Evolutionary conservation across 345 rosid species (phyloP).

Genomic region (Linum trigynum): DNA sequence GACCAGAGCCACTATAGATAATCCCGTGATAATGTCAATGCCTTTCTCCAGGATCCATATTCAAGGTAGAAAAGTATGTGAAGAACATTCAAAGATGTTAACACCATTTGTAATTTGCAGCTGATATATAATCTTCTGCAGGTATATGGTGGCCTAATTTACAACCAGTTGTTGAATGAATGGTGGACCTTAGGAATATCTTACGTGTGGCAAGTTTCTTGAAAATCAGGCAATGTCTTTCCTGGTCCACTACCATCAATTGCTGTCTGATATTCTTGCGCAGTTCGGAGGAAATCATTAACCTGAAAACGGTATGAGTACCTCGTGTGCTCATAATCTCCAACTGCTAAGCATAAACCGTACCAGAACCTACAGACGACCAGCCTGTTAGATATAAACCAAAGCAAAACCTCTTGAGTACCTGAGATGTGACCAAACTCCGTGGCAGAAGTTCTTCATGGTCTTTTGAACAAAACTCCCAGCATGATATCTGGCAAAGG

Average conservation of each 20-base stretch:
- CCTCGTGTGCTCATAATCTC: background rate
- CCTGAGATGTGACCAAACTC: background rate
- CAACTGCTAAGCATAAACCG: background rate
- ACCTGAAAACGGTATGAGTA: background rate
- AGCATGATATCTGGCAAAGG: background rate
- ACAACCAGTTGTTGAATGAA: too few relatives aligned
- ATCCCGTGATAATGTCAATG: too few relatives aligned
- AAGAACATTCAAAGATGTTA: too few relatives aligned
- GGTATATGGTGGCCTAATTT: background rate
- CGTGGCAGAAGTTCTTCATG: slow-evolving; percentile 1
- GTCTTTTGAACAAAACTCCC: background rate
- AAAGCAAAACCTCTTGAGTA: background rate
- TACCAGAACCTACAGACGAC: background rate
- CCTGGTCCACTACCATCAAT: background rate
- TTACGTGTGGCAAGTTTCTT: background rate
- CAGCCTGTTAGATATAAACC: background rate
- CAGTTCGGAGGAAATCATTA: background rate
- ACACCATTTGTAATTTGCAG: too few relatives aligned
- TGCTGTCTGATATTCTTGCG: background rate
- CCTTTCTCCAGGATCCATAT: too few relatives aligned
- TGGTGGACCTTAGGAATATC: background rate
- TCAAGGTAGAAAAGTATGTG: too few relatives aligned
- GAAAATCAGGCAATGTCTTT: background rate
- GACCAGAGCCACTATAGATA: too few relatives aligned
- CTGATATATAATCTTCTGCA: background rate